Evolutionary conservation across 352 stramenopile genomes (phyloP), one percentile per base, ranked within the genome.

Genomic region (Phytophthora colocasiae): DNA sequence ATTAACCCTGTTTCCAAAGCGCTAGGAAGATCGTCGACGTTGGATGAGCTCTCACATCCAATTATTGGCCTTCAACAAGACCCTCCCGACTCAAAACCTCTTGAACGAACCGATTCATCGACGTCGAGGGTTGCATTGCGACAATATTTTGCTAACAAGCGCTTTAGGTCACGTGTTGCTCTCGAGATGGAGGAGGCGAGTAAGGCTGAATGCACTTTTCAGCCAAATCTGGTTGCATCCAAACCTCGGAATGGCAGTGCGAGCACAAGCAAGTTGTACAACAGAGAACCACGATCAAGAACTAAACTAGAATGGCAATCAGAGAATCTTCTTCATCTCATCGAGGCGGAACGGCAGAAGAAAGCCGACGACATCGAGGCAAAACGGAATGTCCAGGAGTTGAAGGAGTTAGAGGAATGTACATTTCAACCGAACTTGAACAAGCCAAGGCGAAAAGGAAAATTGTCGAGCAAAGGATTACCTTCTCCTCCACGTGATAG

Each of bases 1-100:
- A 92, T 96, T 40, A 96, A 96, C 61, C 69, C 76, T 0, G 66
- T 96, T 1, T 95, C 86, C 0, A 83, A 86, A 43, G 84, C 73
- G 1, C 69, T 96, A 14, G 83, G 78, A 3, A 75, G 71, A 11
- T 55, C 75, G 6, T 76, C 80, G 32, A 85, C 73, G 9, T 53
- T 85, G 15, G 73, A 83, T 4, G 75, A 85, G 38, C 61, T 90
- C 1, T 70, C 80, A 4, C 69, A 84, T 12, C 77, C 77, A 15
- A 63, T 78, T 3, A 40, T 54, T 32, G 78, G 71, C 12, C 41
- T 85, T 9, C 45, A 63, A 31, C 54, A 59, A 1, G 34, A 51
- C 9, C 11, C 12, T 48, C 19, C 50, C 17, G 9, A 7, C 3
- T 56, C 66, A 22, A 41, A 59, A 22, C 26, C 57, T 12, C 63